Evolutionary conservation across 2,329 filamentous ascomycete species (phyloP), one percentile per base, ranked within the genome.

Genomic region (Aspergillus sp.): DNA sequence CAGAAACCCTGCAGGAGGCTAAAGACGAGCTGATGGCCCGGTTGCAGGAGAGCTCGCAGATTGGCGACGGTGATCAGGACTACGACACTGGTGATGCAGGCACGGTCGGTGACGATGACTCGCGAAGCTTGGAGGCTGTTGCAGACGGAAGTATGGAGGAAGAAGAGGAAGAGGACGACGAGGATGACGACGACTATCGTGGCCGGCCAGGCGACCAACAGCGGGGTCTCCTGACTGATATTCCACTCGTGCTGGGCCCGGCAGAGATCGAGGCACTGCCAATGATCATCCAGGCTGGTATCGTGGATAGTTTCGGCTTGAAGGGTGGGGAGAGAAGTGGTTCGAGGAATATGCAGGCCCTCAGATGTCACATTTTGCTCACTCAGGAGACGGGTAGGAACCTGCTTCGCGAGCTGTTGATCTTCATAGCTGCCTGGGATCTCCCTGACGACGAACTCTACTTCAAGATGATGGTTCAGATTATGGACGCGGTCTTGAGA

Each of bases 351-450:
- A 88, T 96, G 77, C 92, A 97, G 75, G 91, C 92, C 63, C 91
- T 94, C 1, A 84, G 94, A 21, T 97, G 93, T 70, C 90, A 96
- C 71, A 90, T 97, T 71, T 86, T 98, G 53, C 81, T 98, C 44
- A 92, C 92, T 0, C 86, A 96, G 62, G 92, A 96, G 71, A 96
- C 92, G 63, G 94, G 94, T 3, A 88, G 93, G 67, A 96, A 96
- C 71, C 81, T 98, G 3, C 82, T 98, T 1, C 85, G 94, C 58
- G 94, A 98, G 75, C 86, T 98, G 70, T 82, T 98, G 47, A 96
- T 98, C 60, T 97, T 97, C 74, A 96, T 97, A 64, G 94, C 94
- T 5, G 93, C 96, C 8, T 98, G 94, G 94, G 94, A 97, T 72
- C 88, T 97, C 69, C 90, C 92, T 42, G 93, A 98, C 73, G 89